These are phyloP conservation scores for Xylaria grammica DNA, from an alignment of 495 filamentous ascomycete species.

Conservation along the genomic window DNA sequence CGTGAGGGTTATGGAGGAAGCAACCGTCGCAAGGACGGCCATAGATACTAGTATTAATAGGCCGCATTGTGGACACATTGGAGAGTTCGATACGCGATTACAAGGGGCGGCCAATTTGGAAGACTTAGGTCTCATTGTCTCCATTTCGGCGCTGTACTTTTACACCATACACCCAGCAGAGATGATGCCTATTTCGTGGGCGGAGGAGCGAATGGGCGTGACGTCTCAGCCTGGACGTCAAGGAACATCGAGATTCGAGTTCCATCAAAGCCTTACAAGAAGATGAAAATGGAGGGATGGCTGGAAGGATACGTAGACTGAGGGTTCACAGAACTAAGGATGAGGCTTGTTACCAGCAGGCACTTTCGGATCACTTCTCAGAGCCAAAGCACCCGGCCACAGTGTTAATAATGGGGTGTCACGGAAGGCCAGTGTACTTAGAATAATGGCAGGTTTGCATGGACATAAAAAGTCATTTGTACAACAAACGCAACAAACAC, in stretches of 20 bases:
- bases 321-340: conserved; percentile 2
- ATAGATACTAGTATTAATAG: conserved; percentile 19
- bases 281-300: not conserved
- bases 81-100: not conserved
- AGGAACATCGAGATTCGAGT: too few species aligned
- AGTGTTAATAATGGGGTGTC: not conserved
- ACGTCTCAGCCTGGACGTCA: too few species aligned
- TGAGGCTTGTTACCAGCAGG: not conserved
- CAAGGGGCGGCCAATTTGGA: not conserved
- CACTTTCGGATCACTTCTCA: not conserved
- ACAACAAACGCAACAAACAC: too few species aligned
- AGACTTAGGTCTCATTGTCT: not conserved
- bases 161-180: not conserved
- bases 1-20: conserved; percentile 15
- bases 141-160: not conserved
- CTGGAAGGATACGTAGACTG: not conserved
- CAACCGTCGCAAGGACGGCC: conserved; percentile 4
- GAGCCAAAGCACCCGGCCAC: not conserved
- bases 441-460: not conserved
- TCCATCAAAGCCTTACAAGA: too few species aligned
- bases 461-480: conserved; percentile 1
- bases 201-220: not conserved
- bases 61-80: not conserved
- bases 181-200: not conserved
- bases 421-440: too few species aligned